A percentile compares a stretch with the other conserved stretches of the same genome.
Evolutionary conservation across 2,329 filamentous ascomycete genomes (phyloP).

Genomic region (Ceratocystis lukuohia): DNA sequence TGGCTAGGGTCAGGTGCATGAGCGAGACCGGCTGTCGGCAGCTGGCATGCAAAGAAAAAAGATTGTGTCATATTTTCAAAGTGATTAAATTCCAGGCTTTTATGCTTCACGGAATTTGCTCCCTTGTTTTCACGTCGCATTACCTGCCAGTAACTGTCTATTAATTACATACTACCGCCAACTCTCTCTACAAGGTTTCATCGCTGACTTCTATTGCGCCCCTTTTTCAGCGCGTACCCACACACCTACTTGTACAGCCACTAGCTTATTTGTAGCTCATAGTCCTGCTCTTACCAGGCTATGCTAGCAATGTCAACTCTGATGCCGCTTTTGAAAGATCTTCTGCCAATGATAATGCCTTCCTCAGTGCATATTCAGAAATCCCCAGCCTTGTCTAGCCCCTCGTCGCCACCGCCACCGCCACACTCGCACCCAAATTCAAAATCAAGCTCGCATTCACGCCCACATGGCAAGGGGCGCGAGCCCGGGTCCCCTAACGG

Average conservation of each 20-base stretch:
- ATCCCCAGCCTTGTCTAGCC: constrained; percentile 26
- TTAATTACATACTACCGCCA: background rate
- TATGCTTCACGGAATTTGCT: constrained; percentile 11
- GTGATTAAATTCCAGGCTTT: background rate
- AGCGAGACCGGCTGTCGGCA: background rate
- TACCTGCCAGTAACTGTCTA: background rate
- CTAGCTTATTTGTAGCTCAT: too few relatives aligned
- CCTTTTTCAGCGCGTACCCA: too few relatives aligned
- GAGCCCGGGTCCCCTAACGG: background rate
- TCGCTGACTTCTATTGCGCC: too few relatives aligned
- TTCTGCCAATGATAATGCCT: constrained; percentile 47
- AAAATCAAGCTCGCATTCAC: too few relatives aligned
- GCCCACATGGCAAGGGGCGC: background rate
- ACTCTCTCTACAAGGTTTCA: background rate
- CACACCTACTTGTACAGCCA: too few relatives aligned
- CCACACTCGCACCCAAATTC: constrained; percentile 19
- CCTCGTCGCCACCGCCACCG: constrained; percentile 29
- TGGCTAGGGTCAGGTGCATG: background rate
- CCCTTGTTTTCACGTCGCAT: background rate
- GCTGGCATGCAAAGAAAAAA: background rate
- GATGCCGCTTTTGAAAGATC: constrained; percentile 42
- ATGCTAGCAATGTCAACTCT: constrained; percentile 43
- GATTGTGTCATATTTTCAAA: background rate
- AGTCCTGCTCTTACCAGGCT: background rate
- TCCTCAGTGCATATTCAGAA: constrained; percentile 40